Evolutionary conservation across 768 basidiomycete genomes (phyloP), one percentile per base, ranked within the genome.

Genomic region (Cystobasidium onofrii): DNA sequence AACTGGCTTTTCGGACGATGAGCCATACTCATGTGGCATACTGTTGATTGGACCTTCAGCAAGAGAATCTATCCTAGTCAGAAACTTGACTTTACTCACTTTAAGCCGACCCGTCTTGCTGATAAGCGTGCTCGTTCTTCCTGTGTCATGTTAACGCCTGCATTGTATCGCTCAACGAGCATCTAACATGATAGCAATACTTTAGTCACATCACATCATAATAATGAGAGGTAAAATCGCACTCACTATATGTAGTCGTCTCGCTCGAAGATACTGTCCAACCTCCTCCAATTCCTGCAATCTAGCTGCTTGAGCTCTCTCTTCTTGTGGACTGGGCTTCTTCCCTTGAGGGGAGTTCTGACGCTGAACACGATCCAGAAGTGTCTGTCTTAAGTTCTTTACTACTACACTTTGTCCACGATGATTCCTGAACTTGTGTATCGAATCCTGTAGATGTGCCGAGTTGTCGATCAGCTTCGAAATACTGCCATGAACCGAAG

Each of bases 131-230:
- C 34, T 4, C 73, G 46, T 54, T 74, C 73, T 44, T 74, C 73
- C 29, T 74, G 65, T 34, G 73, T 71, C 73, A 74, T 73, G 10
- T 73, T 54, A 13, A 52, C 23, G 34, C 61, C 61, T 23, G 63
- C 39, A 43, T 73, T 73, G 36, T 73, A 73, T n/a, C 73, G 50
- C 50, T 64, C 43, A n/a, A 73, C 17, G n/a, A 73, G 61, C n/a
- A 36, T 61, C 71, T 73, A 36, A 20, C 10, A 64, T 10, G 54
- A 13, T 9, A 25, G n/a, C n/a, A 13, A 31, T 12, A n/a, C 13
- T 27, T 64, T 10, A 29, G 34, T 10, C 62, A 29, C n/a, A n/a
- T n/a, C n/a, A 15, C 13, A 23, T 23, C 9, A 6, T 9, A 12
- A 6, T 31, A 17, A 29, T 64, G 62, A 9, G 12, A 25, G 33